Evolutionary conservation across 129 eudicot genomes (phyloP).

Genomic region (Helianthus tuberosus): DNA sequence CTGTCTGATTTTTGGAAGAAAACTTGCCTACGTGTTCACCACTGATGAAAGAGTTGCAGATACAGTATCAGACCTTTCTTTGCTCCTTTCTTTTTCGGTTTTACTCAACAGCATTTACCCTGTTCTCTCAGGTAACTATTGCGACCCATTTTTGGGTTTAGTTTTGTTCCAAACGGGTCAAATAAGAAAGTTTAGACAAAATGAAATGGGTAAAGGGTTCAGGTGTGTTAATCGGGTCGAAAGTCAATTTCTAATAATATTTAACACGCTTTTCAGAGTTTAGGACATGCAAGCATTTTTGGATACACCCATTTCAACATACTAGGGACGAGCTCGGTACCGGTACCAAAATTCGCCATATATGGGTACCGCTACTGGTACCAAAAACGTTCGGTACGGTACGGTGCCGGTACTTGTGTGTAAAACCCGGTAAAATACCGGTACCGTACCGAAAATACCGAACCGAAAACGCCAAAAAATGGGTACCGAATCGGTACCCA

Average conservation of each 20-base stretch:
- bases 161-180: background rate
- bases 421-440: too few relatives aligned
- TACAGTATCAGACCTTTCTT: constrained; percentile 66
- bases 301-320: too few relatives aligned
- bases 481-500: too few relatives aligned
- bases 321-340: too few relatives aligned
- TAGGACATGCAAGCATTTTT: background rate
- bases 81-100: constrained; percentile 63
- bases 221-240: background rate
- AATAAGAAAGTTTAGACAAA: background rate
- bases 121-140: constrained; percentile 67
- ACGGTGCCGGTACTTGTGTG: too few relatives aligned
- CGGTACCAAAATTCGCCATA: too few relatives aligned
- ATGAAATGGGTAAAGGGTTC: background rate
- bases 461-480: too few relatives aligned
- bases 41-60: constrained; percentile 61
- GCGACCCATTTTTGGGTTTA: background rate
- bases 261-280: background rate
- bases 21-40: constrained; percentile 68
- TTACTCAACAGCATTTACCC: constrained; percentile 82
- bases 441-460: too few relatives aligned
- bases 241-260: background rate
- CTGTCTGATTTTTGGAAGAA: constrained; percentile 59
- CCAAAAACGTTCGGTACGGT: too few relatives aligned
- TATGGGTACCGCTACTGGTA: too few relatives aligned